Percentiles rank a stretch among this genome's conserved stretches.
These are phyloP conservation scores for Vaccinium corymbosum DNA, from an alignment of 148 eudicot species.

Conservation along the genomic window DNA sequence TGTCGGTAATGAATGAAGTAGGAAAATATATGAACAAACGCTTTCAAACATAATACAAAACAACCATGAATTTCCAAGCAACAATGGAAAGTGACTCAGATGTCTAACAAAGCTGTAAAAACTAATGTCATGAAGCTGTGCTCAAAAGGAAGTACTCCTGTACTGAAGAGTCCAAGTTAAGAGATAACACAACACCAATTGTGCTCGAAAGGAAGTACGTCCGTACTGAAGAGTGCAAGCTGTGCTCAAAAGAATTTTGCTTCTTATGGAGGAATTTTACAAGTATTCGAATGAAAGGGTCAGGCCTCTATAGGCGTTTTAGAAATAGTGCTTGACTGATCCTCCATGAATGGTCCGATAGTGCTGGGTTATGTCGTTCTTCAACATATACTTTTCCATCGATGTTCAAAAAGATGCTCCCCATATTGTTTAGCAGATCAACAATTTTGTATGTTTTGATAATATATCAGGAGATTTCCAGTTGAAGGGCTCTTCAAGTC, in stretches of 20 bases:
- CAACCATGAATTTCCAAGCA: not conserved
- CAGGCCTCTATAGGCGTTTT: too few relatives aligned
- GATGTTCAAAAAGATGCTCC: not conserved
- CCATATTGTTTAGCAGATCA: not conserved
- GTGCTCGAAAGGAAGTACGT: too few relatives aligned
- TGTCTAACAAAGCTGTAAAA: not conserved
- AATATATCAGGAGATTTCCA: not conserved
- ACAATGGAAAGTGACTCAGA: not conserved
- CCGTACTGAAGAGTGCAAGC: too few relatives aligned
- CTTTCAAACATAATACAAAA: not conserved
- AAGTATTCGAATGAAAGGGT: too few relatives aligned
- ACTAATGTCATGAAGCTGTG: not conserved
- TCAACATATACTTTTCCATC: not conserved
- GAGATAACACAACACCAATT: too few relatives aligned
- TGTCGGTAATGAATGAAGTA: not conserved
- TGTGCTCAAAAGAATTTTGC: too few relatives aligned
- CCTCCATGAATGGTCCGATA: too few relatives aligned
- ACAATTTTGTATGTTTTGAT: not conserved
- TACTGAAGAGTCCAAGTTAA: too few relatives aligned
- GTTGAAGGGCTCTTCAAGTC: not conserved
- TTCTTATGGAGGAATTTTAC: too few relatives aligned
- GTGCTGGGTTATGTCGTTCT: too few relatives aligned
- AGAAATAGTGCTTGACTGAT: too few relatives aligned
- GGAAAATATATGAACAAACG: not conserved
- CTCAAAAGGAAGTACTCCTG: too few relatives aligned